phyloP scores from a whole-genome alignment of 805 yeast genomes.

The Candida hispaniensis region DNA sequence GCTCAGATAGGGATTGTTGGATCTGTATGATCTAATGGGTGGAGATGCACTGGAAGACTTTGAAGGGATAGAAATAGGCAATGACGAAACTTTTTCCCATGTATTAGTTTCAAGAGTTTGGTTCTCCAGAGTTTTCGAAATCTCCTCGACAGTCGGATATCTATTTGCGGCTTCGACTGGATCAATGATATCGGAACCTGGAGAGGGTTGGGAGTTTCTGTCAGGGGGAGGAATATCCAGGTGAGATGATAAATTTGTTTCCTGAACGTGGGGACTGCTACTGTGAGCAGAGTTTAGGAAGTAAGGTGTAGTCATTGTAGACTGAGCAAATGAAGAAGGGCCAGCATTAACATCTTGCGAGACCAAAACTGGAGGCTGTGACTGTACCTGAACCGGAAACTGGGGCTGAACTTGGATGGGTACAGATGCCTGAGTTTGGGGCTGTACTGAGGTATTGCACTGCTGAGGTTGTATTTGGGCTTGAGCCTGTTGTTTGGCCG shows the following conservation, averaged over 20 bases:
- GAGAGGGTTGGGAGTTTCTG: slow-evolving; percentile 1
- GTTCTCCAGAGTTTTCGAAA: slow-evolving; percentile 21
- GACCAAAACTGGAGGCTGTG: slow-evolving; percentile 3
- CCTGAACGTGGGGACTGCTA: background rate
- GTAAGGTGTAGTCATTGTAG: slow-evolving; percentile 3
- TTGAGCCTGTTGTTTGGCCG: slow-evolving; percentile 6
- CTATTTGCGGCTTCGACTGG: slow-evolving; percentile 23
- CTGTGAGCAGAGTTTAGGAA: background rate
- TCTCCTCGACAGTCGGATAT: slow-evolving; percentile 30
- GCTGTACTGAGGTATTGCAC: background rate
- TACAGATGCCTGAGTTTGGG: slow-evolving; percentile 9
- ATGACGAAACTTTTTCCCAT: slow-evolving; percentile 15
- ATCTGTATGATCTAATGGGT: slow-evolving; percentile 15
- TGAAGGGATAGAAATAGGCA: slow-evolving; percentile 8
- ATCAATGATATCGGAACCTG: slow-evolving; percentile 11
- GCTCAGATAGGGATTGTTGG: slow-evolving; percentile 15
- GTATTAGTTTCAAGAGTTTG: no score
- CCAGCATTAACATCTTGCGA: no score
- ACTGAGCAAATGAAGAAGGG: no score
- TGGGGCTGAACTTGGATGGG: slow-evolving; percentile 1
- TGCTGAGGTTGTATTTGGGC: background rate
- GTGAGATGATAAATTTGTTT: background rate
- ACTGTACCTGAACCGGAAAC: background rate
- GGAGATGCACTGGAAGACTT: slow-evolving; percentile 16
- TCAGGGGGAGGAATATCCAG: slow-evolving; percentile 2